These are phyloP conservation scores for Cercophora newfieldiana DNA, from an alignment of 495 filamentous ascomycete species.

Conservation along the genomic window DNA sequence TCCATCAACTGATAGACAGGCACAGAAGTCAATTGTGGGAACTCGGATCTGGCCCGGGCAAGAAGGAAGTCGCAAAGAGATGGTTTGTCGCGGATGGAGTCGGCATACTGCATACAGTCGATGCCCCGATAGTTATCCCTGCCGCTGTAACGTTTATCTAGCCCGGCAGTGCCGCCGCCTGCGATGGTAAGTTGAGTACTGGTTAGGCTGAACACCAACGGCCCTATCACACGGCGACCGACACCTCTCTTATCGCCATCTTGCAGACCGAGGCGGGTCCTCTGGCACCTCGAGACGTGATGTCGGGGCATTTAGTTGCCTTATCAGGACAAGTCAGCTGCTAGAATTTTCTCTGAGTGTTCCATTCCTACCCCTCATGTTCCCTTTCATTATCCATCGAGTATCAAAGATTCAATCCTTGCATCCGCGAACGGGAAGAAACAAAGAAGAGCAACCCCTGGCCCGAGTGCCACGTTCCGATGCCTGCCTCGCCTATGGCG, in stretches of 20 bases:
- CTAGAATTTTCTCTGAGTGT: background rate
- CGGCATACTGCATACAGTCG: background rate
- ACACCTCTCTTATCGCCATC: background rate
- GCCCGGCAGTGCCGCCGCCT: background rate
- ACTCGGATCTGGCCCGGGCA: background rate
- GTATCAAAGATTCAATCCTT: background rate
- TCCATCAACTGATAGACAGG: background rate
- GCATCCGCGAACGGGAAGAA: background rate
- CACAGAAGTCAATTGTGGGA: background rate
- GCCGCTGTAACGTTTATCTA: background rate
- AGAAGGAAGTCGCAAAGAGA: background rate
- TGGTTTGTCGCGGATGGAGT: background rate
- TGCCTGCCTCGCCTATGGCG: background rate
- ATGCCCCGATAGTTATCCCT: background rate
- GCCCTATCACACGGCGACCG: background rate
- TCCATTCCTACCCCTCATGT: background rate
- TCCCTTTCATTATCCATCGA: background rate
- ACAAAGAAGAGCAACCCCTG: background rate
- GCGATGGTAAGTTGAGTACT: background rate
- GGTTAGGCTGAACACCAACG: background rate
- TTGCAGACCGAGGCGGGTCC: background rate
- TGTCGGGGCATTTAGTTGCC: background rate
- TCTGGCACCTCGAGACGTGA: background rate
- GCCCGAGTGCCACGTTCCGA: background rate
- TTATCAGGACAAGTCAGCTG: background rate